phyloP scores from a whole-genome alignment of 2,329 filamentous ascomycete genomes.

The Lachnellula hyalina region DNA sequence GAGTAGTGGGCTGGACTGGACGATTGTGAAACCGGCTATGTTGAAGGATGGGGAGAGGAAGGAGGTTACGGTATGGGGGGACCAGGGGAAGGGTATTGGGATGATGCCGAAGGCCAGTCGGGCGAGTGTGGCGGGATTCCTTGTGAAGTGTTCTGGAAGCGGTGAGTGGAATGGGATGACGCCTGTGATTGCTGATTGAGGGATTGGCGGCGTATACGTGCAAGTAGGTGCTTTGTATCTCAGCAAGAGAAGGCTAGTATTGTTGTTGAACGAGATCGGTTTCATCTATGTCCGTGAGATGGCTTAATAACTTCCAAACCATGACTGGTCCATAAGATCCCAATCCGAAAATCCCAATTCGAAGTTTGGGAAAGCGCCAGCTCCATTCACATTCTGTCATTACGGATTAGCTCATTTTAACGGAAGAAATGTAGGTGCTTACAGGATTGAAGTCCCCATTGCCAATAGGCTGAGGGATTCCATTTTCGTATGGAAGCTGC shows the following conservation, averaged over 20 bases:
- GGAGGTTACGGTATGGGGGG: constrained; percentile 8
- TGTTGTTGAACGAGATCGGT: background rate
- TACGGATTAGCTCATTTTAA: background rate
- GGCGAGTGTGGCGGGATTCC: constrained; percentile 37
- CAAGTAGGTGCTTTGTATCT: background rate
- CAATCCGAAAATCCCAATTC: constrained; percentile 7
- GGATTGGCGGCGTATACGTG: background rate
- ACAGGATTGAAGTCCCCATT: background rate
- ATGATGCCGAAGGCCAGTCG: constrained; percentile 11
- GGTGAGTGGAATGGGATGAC: constrained; percentile 38
- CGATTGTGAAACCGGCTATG: constrained; percentile 16
- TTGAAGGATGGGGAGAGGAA: constrained; percentile 14
- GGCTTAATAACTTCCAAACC: background rate
- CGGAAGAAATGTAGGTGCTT: background rate
- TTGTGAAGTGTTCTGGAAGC: constrained; percentile 40
- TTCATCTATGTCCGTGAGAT: background rate
- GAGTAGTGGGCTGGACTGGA: constrained; percentile 10
- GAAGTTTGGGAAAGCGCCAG: background rate
- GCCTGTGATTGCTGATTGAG: constrained; percentile 43
- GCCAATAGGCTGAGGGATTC: background rate
- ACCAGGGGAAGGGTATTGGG: constrained; percentile 26
- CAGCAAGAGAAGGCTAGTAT: background rate
- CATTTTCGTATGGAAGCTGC: background rate
- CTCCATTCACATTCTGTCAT: background rate
- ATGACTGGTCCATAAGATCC: constrained; percentile 6